Base-by-base conservation (phyloP, 768 basidiomycete genomes). In the Phaffia tasmanica region DNA sequence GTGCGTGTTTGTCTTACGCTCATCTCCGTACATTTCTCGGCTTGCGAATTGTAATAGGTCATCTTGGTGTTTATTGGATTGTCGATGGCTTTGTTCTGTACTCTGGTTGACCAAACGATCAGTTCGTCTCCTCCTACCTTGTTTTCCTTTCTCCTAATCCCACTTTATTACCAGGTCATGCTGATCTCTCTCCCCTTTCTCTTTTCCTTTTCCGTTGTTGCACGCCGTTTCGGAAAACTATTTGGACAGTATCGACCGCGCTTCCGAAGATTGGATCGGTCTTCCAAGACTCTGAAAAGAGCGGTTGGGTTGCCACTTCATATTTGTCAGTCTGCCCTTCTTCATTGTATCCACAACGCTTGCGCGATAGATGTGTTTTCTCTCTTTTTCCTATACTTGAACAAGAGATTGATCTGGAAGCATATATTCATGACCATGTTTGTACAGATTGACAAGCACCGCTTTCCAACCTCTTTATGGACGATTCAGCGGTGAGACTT, bases 261-360 rank as follows among this genome's bases (percentile, higher is more conserved):
- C 77, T 88, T n/a, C 85, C 86, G 0, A 86, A 83, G 0, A 83
- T 89, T 57, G 83, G 86, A 4, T 71, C 80, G 25, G 80, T 81
- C 3, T 88, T 88, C 75, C 79, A 84, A 62, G 83, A 86, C 0
- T 83, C 85, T 3, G 80, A 83, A 3, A 79, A 84, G 29, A 77
- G 80, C 29, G 84, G 83, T 6, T 88, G 85, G 86, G 85, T 88
- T 2, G 86, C 85, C 0, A 85, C 85, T 0, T 81, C 82, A 0
- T 87, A 87, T 71, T 80, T 88, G 46, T 77, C 86, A 57, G 86
- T 42, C 35, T 11, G n/a, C 35, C 11, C 35, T 42, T 42, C 35
- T 42, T 42, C 35, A 11, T 42, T 5, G 35, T 42, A 5, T 42
- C 11, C 35, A 42, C 11, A 42, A 42, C 35, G 35, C 35, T 42